Percentiles rank a stretch among this genome's conserved stretches.
These are phyloP conservation scores for Vararia minispora DNA, from an alignment of 768 basidiomycete species.

Conservation along the genomic window DNA sequence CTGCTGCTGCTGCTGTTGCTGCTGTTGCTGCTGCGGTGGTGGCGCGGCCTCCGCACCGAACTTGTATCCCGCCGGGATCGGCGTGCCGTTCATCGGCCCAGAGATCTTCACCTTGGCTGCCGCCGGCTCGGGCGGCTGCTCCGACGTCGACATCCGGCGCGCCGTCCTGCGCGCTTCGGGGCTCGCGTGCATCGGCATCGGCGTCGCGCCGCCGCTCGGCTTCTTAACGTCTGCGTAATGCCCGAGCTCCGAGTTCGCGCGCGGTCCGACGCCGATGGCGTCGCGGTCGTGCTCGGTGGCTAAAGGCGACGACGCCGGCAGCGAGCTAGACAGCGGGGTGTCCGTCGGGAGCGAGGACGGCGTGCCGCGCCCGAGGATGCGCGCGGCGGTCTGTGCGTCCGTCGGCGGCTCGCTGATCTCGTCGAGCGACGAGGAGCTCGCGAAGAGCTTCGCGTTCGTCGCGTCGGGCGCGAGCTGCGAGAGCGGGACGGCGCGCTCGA, in stretches of 20 bases:
- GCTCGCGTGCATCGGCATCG: constrained; percentile 32
- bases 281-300: constrained; percentile 22
- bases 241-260: constrained; percentile 74
- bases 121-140: constrained; percentile 43
- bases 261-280: constrained; percentile 28
- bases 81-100: constrained; percentile 73
- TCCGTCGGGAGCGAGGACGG: constrained; percentile 32
- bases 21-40: constrained; percentile 12
- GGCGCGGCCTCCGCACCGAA: constrained; percentile 70
- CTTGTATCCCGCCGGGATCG: constrained; percentile 83
- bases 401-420: constrained; percentile 22
- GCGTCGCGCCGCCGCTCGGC: constrained; percentile 19
- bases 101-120: constrained; percentile 70
- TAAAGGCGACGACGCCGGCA: constrained; percentile 38
- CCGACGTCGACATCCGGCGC: constrained; percentile 49
- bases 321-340: constrained; percentile 50
- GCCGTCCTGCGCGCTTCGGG: constrained; percentile 47
- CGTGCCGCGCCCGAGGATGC: constrained; percentile 34
- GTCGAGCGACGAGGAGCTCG: constrained; percentile 35
- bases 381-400: constrained; percentile 30
- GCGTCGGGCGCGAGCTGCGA: constrained; percentile 45
- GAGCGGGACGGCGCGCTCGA: constrained; percentile 41
- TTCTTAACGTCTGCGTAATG: constrained; percentile 62
- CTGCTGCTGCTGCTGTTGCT: constrained; percentile 17
- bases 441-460: constrained; percentile 49